Evolutionary conservation across 2,329 filamentous ascomycete species (phyloP), one percentile per base, ranked within the genome.

Genomic region (Neopestalotiopsis rosae): DNA sequence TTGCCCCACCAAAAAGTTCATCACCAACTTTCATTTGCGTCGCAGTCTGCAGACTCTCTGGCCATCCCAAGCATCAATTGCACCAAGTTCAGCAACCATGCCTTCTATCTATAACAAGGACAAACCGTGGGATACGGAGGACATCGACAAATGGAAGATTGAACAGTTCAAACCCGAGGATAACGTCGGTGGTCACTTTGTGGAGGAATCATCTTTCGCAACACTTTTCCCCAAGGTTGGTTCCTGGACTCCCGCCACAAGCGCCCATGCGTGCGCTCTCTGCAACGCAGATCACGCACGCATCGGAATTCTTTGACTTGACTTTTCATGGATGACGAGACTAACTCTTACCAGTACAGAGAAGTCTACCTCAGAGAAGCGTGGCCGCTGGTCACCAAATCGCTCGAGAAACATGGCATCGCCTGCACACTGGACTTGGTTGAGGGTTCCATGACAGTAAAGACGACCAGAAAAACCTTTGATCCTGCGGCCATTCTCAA

Each of bases 81-180:
- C 38, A 45, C 32, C 28, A 28, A 28, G 45, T 9, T 12, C 61
- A 30, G 49, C 42, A 65, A 57, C 12, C 12, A 70, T 68, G 69
- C 66, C 66, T 28, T 70, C 66, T 34, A 68, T 56, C 13, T 52
- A 66, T 59, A 68, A 70, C 24, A 67, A 67, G 74, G 94, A 97
- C 3, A 97, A 97, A 81, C 93, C 94, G 67, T 97, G 95, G 95
- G 95, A 98, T 77, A 97, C 95, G 68, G 95, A 97, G 71, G 96
- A 98, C 77, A 94, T 98, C 72, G 95, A 98, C 83, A 97, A 98
- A 81, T 98, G 94, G 94, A 95, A 94, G 90, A 84, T 94, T 30
- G 40, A 42, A 4, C 32, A 5, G 24, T 65, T 14, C 7, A 30
- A 40, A 42, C 38, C 93, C 63, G 90, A 93, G 73, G 92, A 98